Evolutionary conservation across 345 rosid genomes (phyloP).

Genomic region (Lepidium africanum): DNA sequence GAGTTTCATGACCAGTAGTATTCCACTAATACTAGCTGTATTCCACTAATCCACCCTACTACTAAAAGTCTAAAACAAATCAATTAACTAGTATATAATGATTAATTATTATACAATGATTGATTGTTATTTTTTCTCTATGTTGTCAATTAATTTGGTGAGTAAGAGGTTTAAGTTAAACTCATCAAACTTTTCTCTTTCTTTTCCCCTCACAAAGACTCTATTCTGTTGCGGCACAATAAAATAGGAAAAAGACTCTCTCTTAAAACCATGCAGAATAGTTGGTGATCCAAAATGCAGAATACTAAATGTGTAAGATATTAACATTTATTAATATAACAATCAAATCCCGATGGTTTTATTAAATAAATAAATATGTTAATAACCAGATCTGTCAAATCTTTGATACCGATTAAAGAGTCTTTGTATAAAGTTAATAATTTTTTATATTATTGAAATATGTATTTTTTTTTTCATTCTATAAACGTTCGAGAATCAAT

Average conservation of each 20-base stretch:
- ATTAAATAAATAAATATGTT: conserved; percentile 3
- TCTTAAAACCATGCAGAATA: neutral
- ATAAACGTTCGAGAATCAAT: neutral
- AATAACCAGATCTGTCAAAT: neutral
- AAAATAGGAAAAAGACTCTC: too few relatives aligned
- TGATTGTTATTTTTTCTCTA: too few relatives aligned
- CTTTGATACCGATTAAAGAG: neutral
- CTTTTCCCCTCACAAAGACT: neutral
- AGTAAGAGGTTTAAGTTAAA: neutral
- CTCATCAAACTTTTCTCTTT: neutral
- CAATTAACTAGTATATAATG: too few relatives aligned
- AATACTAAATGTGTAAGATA: neutral
- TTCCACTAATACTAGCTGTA: too few relatives aligned
- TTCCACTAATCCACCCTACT: too few relatives aligned
- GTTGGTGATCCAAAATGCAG: neutral
- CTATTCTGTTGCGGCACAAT: neutral
- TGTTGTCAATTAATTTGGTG: too few relatives aligned
- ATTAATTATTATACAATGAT: too few relatives aligned
- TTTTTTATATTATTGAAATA: neutral
- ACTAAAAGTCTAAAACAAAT: too few relatives aligned
- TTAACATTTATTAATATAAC: neutral
- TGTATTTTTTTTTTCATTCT: neutral
- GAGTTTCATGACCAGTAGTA: conserved; percentile 42
- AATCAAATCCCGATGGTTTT: conserved; percentile 5
- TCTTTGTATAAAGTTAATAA: conserved; percentile 2